Conservation (phyloP, 352 stramenopile genomes). For the Phytophthora podocarpi region DNA sequence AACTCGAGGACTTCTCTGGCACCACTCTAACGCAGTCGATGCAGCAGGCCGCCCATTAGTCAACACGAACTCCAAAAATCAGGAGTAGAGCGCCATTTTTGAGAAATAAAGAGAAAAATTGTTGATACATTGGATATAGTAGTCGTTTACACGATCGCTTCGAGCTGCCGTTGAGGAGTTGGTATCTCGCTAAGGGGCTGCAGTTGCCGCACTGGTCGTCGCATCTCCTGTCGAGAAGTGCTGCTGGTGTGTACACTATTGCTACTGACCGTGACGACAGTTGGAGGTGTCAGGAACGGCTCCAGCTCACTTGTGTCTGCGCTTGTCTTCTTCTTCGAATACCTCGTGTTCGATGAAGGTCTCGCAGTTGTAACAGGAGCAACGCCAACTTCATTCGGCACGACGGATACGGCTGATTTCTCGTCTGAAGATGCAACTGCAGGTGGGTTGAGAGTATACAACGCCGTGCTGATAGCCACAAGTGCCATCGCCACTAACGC, state of each 20-base stretch:
- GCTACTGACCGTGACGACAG: conserved; percentile 28
- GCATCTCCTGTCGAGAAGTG: conserved; percentile 30
- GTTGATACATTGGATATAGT: conserved; percentile 11
- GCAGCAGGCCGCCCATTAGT: conserved; percentile 29
- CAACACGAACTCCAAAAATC: background rate
- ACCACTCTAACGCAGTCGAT: conserved; percentile 24
- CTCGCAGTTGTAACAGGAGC: background rate
- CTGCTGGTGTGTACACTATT: conserved; percentile 32
- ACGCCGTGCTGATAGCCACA: conserved; percentile 58
- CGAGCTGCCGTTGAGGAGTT: conserved; percentile 4
- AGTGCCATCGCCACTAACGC: conserved; percentile 65
- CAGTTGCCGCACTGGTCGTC: conserved; percentile 18
- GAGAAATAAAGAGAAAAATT: conserved; percentile 25
- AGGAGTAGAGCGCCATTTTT: conserved; percentile 7
- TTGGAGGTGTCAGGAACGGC: conserved; percentile 42
- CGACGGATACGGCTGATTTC: conserved; percentile 21
- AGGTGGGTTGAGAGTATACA: conserved; percentile 80
- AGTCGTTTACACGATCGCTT: conserved; percentile 29
- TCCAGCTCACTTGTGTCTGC: conserved; percentile 32
- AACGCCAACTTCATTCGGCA: conserved; percentile 5
- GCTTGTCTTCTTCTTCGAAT: conserved; percentile 46
- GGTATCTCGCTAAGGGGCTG: conserved; percentile 18
- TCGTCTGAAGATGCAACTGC: conserved; percentile 15
- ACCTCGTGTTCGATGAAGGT: conserved; percentile 5
- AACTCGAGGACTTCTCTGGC: conserved; percentile 23